Evolutionary conservation across 163 green algal species (phyloP), one percentile per base, ranked within the genome.

Genomic region (Volvox carteri): DNA sequence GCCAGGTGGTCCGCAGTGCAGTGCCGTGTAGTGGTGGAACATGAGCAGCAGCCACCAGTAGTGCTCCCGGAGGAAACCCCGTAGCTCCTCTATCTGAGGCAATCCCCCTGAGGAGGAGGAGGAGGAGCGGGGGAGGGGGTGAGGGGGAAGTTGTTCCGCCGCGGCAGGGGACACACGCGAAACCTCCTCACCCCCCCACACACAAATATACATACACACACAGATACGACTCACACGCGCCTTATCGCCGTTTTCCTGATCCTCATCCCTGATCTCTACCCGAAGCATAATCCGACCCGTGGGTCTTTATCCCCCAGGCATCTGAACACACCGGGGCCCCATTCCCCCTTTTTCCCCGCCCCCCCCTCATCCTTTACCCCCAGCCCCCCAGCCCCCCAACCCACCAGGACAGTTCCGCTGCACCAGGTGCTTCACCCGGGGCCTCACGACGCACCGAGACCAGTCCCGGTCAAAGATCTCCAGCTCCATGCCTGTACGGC

Each of bases 391-490:
- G 6, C 25, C 73, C 73, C n/a, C 1, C 6, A 8, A 56, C 76
- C 42, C 70, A 83, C 84, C 70, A 2, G 50, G 50, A 68, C 84
- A 89, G 16, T 58, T 41, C 28, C 58, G 75, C 0, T 67, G 21
- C 28, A 94, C 58, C 33, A 93, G 84, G 35, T 62, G 75, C 5
- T 44, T 68, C 75, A 94, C 93, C 33, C 91, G 90, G 52, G 90
- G 73, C 85, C 93, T 92, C 44, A 39, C 44, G 35, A 37, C 70
- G 37, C 79, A 58, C 5, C 88, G 90, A 2, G 73, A 37, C 91
- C 91, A 93, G 86, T 94, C 90, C 35, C 41, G 44, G 74, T 94
- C 90, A 37, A 94, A 94, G 37, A 92, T 92, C 14, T 86, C 58
- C 4, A 89, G 58, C 25, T 76, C 54, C 44, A 91, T 85, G 23